Percentiles rank a stretch among this genome's conserved stretches.
phyloP scores from a whole-genome alignment of 1,284 basidiomycete genomes.

The Marasmius tenuissimus region DNA sequence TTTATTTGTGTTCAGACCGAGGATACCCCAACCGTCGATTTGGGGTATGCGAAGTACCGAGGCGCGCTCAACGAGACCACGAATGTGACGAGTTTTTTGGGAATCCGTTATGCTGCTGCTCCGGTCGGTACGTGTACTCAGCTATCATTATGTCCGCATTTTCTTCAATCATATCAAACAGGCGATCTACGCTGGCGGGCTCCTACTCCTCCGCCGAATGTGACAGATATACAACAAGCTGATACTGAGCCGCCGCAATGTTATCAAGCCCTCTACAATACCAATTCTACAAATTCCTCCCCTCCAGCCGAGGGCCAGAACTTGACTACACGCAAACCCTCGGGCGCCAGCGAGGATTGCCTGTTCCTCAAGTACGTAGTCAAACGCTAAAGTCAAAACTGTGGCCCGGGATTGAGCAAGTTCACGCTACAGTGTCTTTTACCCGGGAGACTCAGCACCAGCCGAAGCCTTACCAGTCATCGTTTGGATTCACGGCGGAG shows the following conservation, averaged over 20 bases:
- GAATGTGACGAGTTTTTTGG: slow-evolving; percentile 27
- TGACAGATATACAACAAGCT: slow-evolving; percentile 21
- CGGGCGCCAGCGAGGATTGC: slow-evolving; percentile 27
- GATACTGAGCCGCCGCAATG: slow-evolving; percentile 17
- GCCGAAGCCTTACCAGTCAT: slow-evolving; percentile 16
- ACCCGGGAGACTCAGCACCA: slow-evolving; percentile 7
- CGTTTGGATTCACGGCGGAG: slow-evolving; percentile 24
- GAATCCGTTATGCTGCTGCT: slow-evolving; percentile 32
- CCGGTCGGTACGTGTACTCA: slow-evolving; percentile 24
- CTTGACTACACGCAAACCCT: no score
- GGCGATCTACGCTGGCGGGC: slow-evolving; percentile 25
- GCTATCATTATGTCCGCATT: background rate
- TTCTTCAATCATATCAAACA: slow-evolving; percentile 3
- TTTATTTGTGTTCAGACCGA: no score
- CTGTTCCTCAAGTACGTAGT: slow-evolving; percentile 24
- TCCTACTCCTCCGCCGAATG: slow-evolving; percentile 19
- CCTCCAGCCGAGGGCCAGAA: no score
- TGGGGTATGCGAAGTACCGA: slow-evolving; percentile 32
- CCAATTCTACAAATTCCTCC: slow-evolving; percentile 8
- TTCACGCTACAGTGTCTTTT: slow-evolving; percentile 9
- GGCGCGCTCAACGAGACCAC: slow-evolving; percentile 21
- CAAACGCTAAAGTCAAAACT: background rate
- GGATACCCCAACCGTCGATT: slow-evolving; percentile 17
- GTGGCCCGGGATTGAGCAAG: background rate
- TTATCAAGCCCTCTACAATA: slow-evolving; percentile 6